Evolutionary conservation across 768 basidiomycete genomes (phyloP), one percentile per base, ranked within the genome.

Genomic region (Astraeus odoratus): DNA sequence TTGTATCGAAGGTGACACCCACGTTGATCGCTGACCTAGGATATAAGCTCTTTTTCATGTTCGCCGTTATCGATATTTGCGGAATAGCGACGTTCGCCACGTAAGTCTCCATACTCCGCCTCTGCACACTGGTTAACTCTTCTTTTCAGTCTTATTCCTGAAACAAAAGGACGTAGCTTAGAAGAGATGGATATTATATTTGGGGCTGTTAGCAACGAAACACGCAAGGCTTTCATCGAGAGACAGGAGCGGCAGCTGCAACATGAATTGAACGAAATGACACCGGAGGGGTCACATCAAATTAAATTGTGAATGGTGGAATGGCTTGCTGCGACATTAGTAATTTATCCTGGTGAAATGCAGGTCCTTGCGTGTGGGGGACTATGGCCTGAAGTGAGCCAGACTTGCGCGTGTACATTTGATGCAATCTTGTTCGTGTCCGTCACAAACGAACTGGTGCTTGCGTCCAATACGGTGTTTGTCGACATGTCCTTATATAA

Each of bases 31-130:
- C 74, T 4, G 61, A 70, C 50, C 68, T 86, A 4, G 78, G 80
- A 1, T 86, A 73, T 64, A 85, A 85, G 65, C 67, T 85, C 49
- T 86, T 85, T 71, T 61, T 86, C 53, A 80, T 83, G 76, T 86
- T 85, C 57, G 84, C 69, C 5, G 70, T 82, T 12, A 73, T 86
- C 60, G 83, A 86, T 63, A 70, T 85, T 39, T 75, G 67, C 27
- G 83, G 73, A 27, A 81, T 83, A 79, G 78, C 65, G 18, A 57
- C 66, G 10, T 86, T 87, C 59, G 66, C 83, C 3, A 57, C 80
- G 78, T 83, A 50, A 53, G 74, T 61, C 8, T n/a, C n/a, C n/a
- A n/a, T n/a, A n/a, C n/a, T n/a, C n/a, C n/a, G n/a, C n/a, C n/a
- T n/a, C n/a, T n/a, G n/a, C n/a, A n/a, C n/a, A n/a, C n/a, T n/a